Evolutionary conservation across 1,139 yeast species (phyloP).

Genomic region (Yamadazyma spencermartinsiae): DNA sequence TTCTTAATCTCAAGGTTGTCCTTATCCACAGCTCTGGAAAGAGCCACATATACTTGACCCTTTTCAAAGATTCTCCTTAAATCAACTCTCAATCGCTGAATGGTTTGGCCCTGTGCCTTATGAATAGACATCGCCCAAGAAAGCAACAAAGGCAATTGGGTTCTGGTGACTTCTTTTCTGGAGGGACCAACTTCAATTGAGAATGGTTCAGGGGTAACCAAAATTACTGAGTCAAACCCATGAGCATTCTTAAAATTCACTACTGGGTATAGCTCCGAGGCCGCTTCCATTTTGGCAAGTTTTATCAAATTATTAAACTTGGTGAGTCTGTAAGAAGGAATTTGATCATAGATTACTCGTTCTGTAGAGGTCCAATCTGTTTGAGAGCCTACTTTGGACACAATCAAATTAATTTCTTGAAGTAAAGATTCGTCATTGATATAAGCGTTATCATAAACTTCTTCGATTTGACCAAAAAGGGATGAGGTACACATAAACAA

Average conservation of each 20-base stretch:
- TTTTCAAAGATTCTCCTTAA: conserved; percentile 70
- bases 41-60: conserved; percentile 89
- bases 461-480: conserved; percentile 29
- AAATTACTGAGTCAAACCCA: conserved; percentile 27
- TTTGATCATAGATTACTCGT: conserved; percentile 28
- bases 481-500: conserved; percentile 59
- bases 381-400: conserved; percentile 25
- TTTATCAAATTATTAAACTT: conserved; percentile 29
- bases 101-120: conserved; percentile 90
- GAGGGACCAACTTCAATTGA: conserved; percentile 31
- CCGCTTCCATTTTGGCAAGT: conserved; percentile 31
- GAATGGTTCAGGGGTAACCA: conserved; percentile 78
- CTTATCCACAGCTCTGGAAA: conserved; percentile 81
- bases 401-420: conserved; percentile 28
- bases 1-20: conserved; percentile 73
- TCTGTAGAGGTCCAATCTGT: conserved; percentile 44
- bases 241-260: conserved; percentile 50
- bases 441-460: conserved; percentile 26
- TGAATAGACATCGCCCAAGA: conserved; percentile 93
- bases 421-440: conserved; percentile 18
- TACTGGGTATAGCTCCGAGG: conserved; percentile 48
- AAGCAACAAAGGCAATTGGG: conserved; percentile 70
- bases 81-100: conserved; percentile 76
- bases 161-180: conserved; percentile 36
- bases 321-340: conserved; percentile 29